phyloP scores from a whole-genome alignment of 768 basidiomycete species.

The Psilocybe cyanescens region DNA sequence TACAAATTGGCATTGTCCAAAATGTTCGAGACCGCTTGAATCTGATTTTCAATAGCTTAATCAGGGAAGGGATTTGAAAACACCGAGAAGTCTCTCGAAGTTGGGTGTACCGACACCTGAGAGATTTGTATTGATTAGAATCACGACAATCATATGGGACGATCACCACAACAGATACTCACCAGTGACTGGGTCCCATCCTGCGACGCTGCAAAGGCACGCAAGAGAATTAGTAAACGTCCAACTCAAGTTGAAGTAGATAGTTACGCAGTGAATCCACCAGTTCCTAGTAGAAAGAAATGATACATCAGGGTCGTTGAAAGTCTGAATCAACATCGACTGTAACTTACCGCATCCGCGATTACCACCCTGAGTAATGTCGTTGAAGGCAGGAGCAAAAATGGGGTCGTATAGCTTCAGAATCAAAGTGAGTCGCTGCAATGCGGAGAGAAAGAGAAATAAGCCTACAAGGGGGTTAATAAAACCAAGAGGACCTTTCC shows the following conservation, averaged over 20 bases:
- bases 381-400: slow-evolving; percentile 25
- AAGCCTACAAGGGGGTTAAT: slow-evolving; percentile 44
- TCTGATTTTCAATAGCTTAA: background rate
- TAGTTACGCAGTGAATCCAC: slow-evolving; percentile 38
- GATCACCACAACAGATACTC: slow-evolving; percentile 1
- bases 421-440: background rate
- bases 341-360: slow-evolving; percentile 23
- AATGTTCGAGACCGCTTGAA: too few relatives aligned
- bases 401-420: slow-evolving; percentile 22
- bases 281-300: slow-evolving; percentile 25
- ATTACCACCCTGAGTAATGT: slow-evolving; percentile 27
- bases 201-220: slow-evolving; percentile 28
- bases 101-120: slow-evolving; percentile 44
- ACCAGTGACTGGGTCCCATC: slow-evolving; percentile 49
- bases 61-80: slow-evolving; percentile 25
- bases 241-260: background rate
- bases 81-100: slow-evolving; percentile 22
- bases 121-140: background rate
- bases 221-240: background rate
- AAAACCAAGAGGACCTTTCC: slow-evolving; percentile 51
- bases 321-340: background rate
- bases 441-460: background rate
- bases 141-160: background rate
- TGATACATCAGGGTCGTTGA: background rate
- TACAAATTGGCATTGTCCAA: too few relatives aligned